Evolutionary conservation across 805 yeast genomes (phyloP).

Genomic region (Pichia phayaonensis): DNA sequence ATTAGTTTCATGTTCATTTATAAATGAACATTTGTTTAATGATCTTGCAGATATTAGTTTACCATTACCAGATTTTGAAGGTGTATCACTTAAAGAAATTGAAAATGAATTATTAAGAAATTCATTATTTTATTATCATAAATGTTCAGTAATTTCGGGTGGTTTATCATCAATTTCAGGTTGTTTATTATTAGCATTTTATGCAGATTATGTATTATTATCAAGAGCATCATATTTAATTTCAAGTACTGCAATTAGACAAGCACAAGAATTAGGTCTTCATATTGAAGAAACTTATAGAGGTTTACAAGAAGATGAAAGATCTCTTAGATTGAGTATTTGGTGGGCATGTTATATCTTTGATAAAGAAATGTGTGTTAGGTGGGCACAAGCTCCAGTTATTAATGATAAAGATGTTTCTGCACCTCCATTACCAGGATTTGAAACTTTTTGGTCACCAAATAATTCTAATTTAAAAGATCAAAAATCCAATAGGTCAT

Average conservation of each 20-base stretch:
- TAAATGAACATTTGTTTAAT: slow-evolving; percentile 4
- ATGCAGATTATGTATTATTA: slow-evolving; percentile 26
- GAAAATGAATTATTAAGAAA: slow-evolving; percentile 30
- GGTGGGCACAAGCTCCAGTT: slow-evolving; percentile 43
- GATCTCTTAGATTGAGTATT: slow-evolving; percentile 30
- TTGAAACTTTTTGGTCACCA: slow-evolving; percentile 19
- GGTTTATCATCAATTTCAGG: slow-evolving; percentile 47
- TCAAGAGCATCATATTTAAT: slow-evolving; percentile 37
- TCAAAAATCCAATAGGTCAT: slow-evolving; percentile 5
- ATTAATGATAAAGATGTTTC: slow-evolving; percentile 35
- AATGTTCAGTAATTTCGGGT: slow-evolving; percentile 41
- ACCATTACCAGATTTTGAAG: slow-evolving; percentile 8
- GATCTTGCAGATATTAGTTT: neutral
- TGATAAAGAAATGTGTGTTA: slow-evolving; percentile 39
- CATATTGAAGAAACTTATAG: slow-evolving; percentile 40
- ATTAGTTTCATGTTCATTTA: slow-evolving; percentile 14
- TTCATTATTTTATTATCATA: slow-evolving; percentile 46
- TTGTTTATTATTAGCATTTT: slow-evolving; percentile 38
- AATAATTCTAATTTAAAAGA: neutral
- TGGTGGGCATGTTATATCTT: slow-evolving; percentile 45
- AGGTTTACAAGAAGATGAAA: slow-evolving; percentile 32
- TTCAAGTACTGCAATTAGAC: slow-evolving; percentile 40
- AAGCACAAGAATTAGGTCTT: slow-evolving; percentile 51
- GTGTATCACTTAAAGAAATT: slow-evolving; percentile 18
- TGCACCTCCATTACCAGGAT: slow-evolving; percentile 22